These are phyloP conservation scores for Houttuynia cordata DNA, from an alignment of 164 flowering plant species.

Conservation along the genomic window DNA sequence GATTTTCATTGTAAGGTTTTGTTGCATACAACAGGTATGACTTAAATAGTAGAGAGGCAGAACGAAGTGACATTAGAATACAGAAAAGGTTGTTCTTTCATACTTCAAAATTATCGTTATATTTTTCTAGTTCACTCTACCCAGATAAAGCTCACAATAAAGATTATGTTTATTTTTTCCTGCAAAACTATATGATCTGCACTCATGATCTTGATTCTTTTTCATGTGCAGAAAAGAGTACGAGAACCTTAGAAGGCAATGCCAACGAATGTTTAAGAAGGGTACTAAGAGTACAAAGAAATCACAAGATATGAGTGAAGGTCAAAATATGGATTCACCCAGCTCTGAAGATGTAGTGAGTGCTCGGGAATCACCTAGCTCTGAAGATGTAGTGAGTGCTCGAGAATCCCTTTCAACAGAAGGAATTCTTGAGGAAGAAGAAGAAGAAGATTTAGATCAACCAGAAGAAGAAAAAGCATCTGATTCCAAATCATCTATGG, in stretches of 20 bases:
- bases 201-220: neutral
- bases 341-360: conserved; percentile 75
- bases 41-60: conserved; percentile 40
- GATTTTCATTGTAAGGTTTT: neutral
- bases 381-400: conserved; percentile 81
- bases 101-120: neutral
- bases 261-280: conserved; percentile 19
- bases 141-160: neutral
- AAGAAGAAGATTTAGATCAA: conserved; percentile 22
- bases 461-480: conserved; percentile 2
- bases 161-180: too few relatives aligned
- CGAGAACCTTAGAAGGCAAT: conserved; percentile 35
- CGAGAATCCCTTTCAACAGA: conserved; percentile 78
- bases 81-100: conserved; percentile 29
- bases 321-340: conserved; percentile 24
- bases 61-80: conserved; percentile 27
- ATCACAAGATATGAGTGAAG: conserved; percentile 15
- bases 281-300: conserved; percentile 9
- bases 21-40: conserved; percentile 44
- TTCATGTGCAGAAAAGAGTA: conserved; percentile 36
- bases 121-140: neutral
- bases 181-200: neutral
- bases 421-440: conserved; percentile 24
- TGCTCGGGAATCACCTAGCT: conserved; percentile 48
- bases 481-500: conserved; percentile 16